These are phyloP conservation scores for Plectosphaerella plurivora DNA, from an alignment of 2,329 filamentous ascomycete species.

Conservation along the genomic window DNA sequence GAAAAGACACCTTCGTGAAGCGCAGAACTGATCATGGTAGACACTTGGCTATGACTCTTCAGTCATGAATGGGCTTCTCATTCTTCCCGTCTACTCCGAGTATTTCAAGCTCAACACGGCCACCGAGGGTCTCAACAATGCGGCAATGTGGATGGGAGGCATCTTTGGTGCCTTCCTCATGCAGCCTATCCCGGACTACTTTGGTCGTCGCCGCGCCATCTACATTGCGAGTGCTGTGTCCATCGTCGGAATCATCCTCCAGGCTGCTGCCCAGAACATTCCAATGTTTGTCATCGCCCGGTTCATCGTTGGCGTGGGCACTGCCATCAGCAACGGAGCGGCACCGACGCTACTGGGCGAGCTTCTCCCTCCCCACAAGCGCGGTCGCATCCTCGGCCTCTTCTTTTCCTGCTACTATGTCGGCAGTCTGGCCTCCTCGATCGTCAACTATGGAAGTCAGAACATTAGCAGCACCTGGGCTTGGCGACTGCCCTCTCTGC, in stretches of 20 bases:
- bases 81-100: conserved; percentile 49
- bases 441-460: conserved; percentile 25
- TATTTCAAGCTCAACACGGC: conserved; percentile 51
- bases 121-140: conserved; percentile 50
- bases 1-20: not conserved
- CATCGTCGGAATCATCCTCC: conserved; percentile 38
- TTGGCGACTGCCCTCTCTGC: conserved; percentile 27
- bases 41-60: conserved; percentile 38
- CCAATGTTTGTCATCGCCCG: conserved; percentile 45
- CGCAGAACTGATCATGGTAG: not conserved
- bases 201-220: conserved; percentile 38
- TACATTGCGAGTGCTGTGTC: conserved; percentile 32
- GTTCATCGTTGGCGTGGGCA: conserved; percentile 43
- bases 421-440: conserved; percentile 20
- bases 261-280: conserved; percentile 43
- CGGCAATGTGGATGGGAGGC: conserved; percentile 49
- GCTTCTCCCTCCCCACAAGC: conserved; percentile 30
- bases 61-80: conserved; percentile 54
- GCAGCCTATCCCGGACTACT: conserved; percentile 33
- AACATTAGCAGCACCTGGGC: conserved; percentile 27
- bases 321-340: conserved; percentile 33
- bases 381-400: conserved; percentile 11
- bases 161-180: conserved; percentile 38
- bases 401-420: conserved; percentile 21
- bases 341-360: conserved; percentile 45